phyloP scores from a whole-genome alignment of 2,329 filamentous ascomycete genomes.

The Aquanectria penicillioides region DNA sequence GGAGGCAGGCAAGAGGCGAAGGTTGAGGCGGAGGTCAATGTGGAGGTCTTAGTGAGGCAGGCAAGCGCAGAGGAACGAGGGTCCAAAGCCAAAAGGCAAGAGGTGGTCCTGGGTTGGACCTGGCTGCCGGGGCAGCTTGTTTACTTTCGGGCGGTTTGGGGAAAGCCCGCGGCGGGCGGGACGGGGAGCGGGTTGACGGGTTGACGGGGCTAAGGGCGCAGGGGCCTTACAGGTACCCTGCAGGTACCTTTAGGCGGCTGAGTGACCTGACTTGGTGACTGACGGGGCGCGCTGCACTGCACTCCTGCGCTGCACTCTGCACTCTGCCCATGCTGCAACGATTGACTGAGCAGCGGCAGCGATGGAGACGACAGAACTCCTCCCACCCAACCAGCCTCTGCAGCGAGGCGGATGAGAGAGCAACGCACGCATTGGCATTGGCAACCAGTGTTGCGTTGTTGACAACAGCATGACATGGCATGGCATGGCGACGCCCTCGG shows the following conservation, averaged over 20 bases:
- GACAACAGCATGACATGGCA: too few species aligned
- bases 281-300: too few species aligned
- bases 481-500: too few species aligned
- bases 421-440: too few species aligned
- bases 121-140: too few species aligned
- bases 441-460: too few species aligned
- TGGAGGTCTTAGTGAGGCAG: slow-evolving; percentile 25
- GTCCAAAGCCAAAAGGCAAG: neutral
- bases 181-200: slow-evolving; percentile 32
- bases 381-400: slow-evolving; percentile 5
- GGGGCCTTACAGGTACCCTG: slow-evolving; percentile 28
- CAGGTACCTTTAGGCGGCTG: slow-evolving; percentile 26
- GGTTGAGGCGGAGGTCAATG: slow-evolving; percentile 28
- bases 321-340: slow-evolving; percentile 11
- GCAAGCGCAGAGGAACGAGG: slow-evolving; percentile 8
- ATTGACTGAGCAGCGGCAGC: too few species aligned
- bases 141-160: slow-evolving; percentile 41
- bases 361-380: too few species aligned
- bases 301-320: too few species aligned
- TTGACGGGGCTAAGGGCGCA: slow-evolving; percentile 27
- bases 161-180: slow-evolving; percentile 34
- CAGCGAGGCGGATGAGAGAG: neutral
- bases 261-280: slow-evolving; percentile 12
- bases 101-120: slow-evolving; percentile 4
- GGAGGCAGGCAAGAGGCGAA: slow-evolving; percentile 26